A percentile compares a stretch with the other conserved stretches of the same genome.
phyloP scores from a whole-genome alignment of 495 filamentous ascomycete species.

The Podospora anserina region DNA sequence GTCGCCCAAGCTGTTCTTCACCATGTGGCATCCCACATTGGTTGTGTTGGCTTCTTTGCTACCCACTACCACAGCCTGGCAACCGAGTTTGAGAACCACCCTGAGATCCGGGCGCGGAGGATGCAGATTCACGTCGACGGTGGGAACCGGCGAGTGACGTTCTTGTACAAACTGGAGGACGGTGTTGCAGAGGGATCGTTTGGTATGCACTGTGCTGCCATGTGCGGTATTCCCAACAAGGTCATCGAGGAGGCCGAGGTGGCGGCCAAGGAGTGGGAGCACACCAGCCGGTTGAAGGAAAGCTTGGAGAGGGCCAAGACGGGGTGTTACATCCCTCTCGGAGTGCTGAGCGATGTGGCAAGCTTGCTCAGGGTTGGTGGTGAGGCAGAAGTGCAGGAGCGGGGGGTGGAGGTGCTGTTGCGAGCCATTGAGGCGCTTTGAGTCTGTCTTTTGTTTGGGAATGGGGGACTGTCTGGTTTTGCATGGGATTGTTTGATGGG shows the following conservation, averaged over 20 bases:
- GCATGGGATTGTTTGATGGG: neutral
- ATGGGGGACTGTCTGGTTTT: neutral
- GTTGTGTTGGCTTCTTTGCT: conserved; percentile 94
- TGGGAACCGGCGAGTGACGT: conserved; percentile 75
- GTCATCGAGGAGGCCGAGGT: conserved; percentile 84
- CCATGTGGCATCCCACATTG: conserved; percentile 88
- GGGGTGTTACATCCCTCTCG: conserved; percentile 77
- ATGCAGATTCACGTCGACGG: conserved; percentile 97
- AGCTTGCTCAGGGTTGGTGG: conserved; percentile 64
- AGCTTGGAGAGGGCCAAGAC: conserved; percentile 75
- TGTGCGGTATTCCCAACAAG: conserved; percentile 86
- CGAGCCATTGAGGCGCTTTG: conserved; percentile 75
- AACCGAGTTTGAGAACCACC: conserved; percentile 81
- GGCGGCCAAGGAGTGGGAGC: conserved; percentile 93
- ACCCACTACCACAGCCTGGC: conserved; percentile 97
- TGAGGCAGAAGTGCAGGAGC: conserved; percentile 45
- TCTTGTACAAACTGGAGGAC: conserved; percentile 90
- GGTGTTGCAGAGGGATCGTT: conserved; percentile 97
- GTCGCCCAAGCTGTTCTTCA: conserved; percentile 96
- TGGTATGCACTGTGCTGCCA: conserved; percentile 98
- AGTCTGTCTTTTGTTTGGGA: conserved; percentile 20
- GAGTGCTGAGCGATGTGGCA: conserved; percentile 87
- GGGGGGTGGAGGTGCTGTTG: conserved; percentile 66
- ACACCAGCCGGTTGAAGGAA: conserved; percentile 85
- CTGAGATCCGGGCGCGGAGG: conserved; percentile 77